Conservation (phyloP, 75 land plant species). For the Cupressus sempervirens region DNA sequence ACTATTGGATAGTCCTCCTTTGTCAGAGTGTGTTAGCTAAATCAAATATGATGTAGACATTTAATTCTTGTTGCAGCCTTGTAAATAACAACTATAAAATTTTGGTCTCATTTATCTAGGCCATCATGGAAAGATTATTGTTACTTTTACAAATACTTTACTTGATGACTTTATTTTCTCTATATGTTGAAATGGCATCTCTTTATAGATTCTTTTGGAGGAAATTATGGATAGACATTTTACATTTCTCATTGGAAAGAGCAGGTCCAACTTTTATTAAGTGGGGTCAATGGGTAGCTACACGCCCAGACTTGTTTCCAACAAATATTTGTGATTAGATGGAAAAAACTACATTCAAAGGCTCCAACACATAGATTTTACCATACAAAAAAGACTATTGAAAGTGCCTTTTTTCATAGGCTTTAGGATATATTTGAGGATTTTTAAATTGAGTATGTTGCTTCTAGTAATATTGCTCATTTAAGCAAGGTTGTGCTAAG, state of each 20-base stretch:
- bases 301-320: conserved; percentile 84
- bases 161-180: conserved; percentile 52
- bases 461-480: conserved; percentile 91
- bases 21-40: conserved; percentile 34
- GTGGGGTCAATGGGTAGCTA: conserved; percentile 97
- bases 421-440: conserved; percentile 71
- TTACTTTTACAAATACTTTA: conserved; percentile 45
- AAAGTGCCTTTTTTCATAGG: conserved; percentile 69
- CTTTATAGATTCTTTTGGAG: conserved; percentile 58
- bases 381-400: conserved; percentile 46
- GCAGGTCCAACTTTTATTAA: conserved; percentile 92
- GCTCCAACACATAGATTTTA: conserved; percentile 75
- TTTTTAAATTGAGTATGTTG: conserved; percentile 79
- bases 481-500: conserved; percentile 60
- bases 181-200: conserved; percentile 60
- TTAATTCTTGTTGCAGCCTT: conserved; percentile 29
- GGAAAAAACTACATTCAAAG: conserved; percentile 58
- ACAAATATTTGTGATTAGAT: conserved; percentile 63
- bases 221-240: conserved; percentile 52
- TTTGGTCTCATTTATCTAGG: conserved; percentile 27
- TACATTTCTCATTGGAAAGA: conserved; percentile 56
- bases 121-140: conserved; percentile 42
- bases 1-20: conserved; percentile 43
- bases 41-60: conserved; percentile 21
- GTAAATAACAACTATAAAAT: conserved; percentile 47